phyloP scores from a whole-genome alignment of 2,329 filamentous ascomycete species.

The Aspergillus sp. region DNA sequence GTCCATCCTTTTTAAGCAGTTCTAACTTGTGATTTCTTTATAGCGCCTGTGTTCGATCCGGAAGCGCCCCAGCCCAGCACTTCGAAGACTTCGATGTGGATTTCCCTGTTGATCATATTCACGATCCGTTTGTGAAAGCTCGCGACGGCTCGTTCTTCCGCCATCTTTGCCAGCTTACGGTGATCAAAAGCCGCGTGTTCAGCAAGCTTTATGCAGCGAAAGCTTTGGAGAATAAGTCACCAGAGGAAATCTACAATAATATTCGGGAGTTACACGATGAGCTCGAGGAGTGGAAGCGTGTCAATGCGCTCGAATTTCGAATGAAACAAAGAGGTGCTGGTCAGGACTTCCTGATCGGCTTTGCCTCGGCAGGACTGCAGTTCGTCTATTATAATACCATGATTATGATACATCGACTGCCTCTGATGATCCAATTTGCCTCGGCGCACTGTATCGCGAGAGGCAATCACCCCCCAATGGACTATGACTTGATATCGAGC shows the following conservation, averaged over 20 bases:
- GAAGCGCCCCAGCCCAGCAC: constrained; percentile 67
- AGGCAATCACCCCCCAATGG: constrained; percentile 32
- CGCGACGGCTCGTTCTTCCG: constrained; percentile 90
- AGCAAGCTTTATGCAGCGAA: constrained; percentile 84
- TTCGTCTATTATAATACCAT: constrained; percentile 96
- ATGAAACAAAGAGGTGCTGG: constrained; percentile 87
- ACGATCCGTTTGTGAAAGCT: constrained; percentile 79
- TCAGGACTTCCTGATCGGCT: constrained; percentile 79
- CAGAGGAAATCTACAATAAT: constrained; percentile 83
- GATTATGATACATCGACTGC: constrained; percentile 95
- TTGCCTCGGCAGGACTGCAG: constrained; percentile 87
- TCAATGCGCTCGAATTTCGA: constrained; percentile 82
- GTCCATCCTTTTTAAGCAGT: neutral
- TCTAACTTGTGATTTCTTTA: neutral
- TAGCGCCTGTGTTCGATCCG: constrained; percentile 59
- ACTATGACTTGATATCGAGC: constrained; percentile 70
- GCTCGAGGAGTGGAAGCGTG: constrained; percentile 88
- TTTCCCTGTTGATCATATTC: constrained; percentile 81
- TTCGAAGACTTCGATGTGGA: constrained; percentile 89
- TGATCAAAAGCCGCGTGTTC: constrained; percentile 90
- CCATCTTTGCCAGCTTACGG: constrained; percentile 84
- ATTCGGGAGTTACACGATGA: constrained; percentile 85
- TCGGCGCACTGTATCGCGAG: constrained; percentile 84
- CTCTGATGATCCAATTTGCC: constrained; percentile 85
- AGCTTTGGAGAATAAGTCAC: constrained; percentile 74